Conservation (phyloP, 805 yeast genomes). For the Metschnikowia baotianmanensis region DNA sequence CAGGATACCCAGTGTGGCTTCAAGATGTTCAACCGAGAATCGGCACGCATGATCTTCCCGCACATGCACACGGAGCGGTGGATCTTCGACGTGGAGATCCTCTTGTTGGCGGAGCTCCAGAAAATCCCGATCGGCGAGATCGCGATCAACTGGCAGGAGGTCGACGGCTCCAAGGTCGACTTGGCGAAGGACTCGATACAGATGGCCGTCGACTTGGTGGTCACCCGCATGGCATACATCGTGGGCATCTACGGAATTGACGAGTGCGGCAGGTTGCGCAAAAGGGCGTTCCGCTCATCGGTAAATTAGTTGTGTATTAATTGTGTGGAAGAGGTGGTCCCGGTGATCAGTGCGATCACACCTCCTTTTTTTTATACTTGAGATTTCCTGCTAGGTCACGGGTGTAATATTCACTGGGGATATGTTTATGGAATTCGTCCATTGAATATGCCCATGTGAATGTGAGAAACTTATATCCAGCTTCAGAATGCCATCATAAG, state of each 20-base stretch:
- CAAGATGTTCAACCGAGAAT: conserved; percentile 77
- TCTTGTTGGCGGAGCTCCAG: conserved; percentile 76
- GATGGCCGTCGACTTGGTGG: conserved; percentile 93
- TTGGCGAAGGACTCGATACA: conserved; percentile 84
- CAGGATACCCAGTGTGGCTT: conserved; percentile 98
- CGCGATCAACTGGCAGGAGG: conserved; percentile 95
- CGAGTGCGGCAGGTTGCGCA: conserved; percentile 9
- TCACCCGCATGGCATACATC: conserved; percentile 83
- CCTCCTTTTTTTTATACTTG: no score
- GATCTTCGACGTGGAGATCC: conserved; percentile 95
- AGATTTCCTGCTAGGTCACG: no score
- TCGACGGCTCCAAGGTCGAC: conserved; percentile 91
- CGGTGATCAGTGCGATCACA: no score
- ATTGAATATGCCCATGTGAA: no score
- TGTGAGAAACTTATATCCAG: no score
- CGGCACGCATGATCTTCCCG: conserved; percentile 71
- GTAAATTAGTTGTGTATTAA: no score
- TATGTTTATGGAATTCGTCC: no score
- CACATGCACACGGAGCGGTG: conserved; percentile 95
- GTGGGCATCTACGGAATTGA: conserved; percentile 69
- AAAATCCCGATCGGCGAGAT: conserved; percentile 67
- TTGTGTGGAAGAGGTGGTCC: no score
- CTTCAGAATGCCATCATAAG: no score
- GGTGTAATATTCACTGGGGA: no score
- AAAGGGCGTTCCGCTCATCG: not conserved